Evolutionary conservation across 148 eudicot species (phyloP).

Genomic region (Silene latifolia): DNA sequence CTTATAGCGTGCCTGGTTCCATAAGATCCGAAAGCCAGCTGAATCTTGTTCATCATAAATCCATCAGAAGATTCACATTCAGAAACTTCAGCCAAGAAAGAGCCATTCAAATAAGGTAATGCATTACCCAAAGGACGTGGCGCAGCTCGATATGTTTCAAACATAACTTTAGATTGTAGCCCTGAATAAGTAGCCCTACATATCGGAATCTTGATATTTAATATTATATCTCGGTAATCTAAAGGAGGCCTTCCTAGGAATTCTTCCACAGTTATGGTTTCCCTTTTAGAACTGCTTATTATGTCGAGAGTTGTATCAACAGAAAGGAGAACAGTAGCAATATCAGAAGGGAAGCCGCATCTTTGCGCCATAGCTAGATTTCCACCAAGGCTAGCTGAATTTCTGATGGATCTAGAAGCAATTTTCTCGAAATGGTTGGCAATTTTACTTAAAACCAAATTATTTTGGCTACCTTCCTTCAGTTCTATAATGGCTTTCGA

Average conservation of each 20-base stretch:
- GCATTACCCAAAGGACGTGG: constrained; percentile 89
- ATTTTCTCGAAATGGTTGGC: constrained; percentile 78
- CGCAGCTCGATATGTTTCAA: constrained; percentile 83
- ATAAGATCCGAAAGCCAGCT: constrained; percentile 74
- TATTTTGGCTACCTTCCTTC: constrained; percentile 31
- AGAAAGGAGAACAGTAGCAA: constrained; percentile 74
- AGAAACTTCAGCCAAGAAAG: constrained; percentile 69
- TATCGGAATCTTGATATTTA: constrained; percentile 55
- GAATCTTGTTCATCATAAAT: constrained; percentile 38
- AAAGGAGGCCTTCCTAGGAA: constrained; percentile 57
- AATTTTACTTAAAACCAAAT: constrained; percentile 41
- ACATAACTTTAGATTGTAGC: constrained; percentile 40
- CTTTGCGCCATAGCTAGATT: constrained; percentile 92
- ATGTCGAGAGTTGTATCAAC: constrained; percentile 53
- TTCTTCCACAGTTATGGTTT: constrained; percentile 57
- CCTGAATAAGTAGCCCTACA: constrained; percentile 1
- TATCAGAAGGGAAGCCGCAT: constrained; percentile 76
- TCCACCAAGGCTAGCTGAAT: constrained; percentile 88
- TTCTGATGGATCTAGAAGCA: constrained; percentile 68
- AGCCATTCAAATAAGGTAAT: constrained; percentile 74
- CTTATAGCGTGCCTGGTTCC: constrained; percentile 70
- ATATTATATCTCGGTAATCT: constrained; percentile 48
- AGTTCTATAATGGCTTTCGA: constrained; percentile 58
- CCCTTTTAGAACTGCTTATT: constrained; percentile 32
- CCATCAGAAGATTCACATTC: constrained; percentile 26